Percentiles rank a stretch among this genome's conserved stretches.
Conservation (phyloP, 1,139 yeast genomes). For the Suhomyces terraborum region DNA sequence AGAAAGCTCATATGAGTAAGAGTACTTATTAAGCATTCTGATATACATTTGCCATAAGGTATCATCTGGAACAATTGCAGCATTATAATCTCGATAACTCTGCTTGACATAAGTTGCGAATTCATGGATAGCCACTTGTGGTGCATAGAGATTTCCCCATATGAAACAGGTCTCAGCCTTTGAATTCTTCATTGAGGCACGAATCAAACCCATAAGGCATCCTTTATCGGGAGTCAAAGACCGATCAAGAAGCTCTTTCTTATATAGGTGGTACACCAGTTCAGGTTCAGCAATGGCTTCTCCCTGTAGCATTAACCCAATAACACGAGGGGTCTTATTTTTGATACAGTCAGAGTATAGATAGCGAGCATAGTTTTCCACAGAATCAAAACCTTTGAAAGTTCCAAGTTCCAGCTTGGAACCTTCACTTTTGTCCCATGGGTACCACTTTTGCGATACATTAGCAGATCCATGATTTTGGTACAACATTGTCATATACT, state of each 20-base stretch:
- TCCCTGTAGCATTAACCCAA: conserved; percentile 47
- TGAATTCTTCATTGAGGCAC: conserved; percentile 32
- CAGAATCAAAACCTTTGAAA: conserved; percentile 18
- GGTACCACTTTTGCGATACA: conserved; percentile 15
- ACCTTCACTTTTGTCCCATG: conserved; percentile 21
- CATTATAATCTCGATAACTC: conserved; percentile 21
- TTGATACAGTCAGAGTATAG: conserved; percentile 22
- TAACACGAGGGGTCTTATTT: conserved; percentile 27
- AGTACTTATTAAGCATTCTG: conserved; percentile 47
- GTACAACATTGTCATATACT: conserved; percentile 33
- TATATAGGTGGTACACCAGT: conserved; percentile 14
- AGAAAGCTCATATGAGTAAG: conserved; percentile 52
- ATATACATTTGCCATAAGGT: conserved; percentile 56
- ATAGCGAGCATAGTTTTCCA: conserved; percentile 28
- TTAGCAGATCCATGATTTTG: conserved; percentile 15
- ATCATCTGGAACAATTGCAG: conserved; percentile 45
- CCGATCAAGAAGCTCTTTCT: conserved; percentile 21
- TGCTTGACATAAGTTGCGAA: conserved; percentile 41
- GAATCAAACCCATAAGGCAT: conserved; percentile 47
- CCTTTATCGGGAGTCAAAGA: conserved; percentile 34
- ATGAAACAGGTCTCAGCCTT: conserved; percentile 21
- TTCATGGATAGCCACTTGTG: conserved; percentile 63
- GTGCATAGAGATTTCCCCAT: conserved; percentile 57
- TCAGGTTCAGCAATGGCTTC: conserved; percentile 34
- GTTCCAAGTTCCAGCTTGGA: conserved; percentile 7